Conservation (phyloP, 768 basidiomycete genomes). For the Pleurotus eryngii region DNA sequence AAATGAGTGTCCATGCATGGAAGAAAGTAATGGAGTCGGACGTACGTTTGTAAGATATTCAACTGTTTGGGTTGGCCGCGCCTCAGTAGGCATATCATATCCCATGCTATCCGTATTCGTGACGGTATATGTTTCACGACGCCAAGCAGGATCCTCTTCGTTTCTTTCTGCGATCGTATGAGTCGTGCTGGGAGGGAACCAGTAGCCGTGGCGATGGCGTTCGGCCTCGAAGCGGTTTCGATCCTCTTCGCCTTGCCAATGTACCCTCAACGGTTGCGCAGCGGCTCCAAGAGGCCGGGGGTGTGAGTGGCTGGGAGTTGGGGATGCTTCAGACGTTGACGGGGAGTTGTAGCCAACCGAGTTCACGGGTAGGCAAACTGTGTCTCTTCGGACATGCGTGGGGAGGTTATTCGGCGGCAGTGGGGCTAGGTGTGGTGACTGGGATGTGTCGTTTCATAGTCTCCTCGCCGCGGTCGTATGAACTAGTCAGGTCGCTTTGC, state of each 20-base stretch:
- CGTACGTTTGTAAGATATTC: slow-evolving; percentile 23
- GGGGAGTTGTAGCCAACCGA: slow-evolving; percentile 6
- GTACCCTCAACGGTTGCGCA: slow-evolving; percentile 10
- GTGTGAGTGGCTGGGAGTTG: slow-evolving; percentile 9
- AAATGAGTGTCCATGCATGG: background rate
- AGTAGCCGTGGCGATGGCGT: slow-evolving; percentile 9
- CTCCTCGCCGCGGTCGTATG: background rate
- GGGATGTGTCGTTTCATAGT: background rate
- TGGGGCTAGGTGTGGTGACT: slow-evolving; percentile 14
- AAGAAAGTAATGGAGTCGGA: background rate
- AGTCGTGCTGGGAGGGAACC: slow-evolving; percentile 9
- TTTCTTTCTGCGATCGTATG: slow-evolving; percentile 1
- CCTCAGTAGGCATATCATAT: slow-evolving; percentile 17
- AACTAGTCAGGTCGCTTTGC: background rate
- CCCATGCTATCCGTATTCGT: slow-evolving; percentile 20
- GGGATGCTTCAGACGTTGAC: slow-evolving; percentile 11
- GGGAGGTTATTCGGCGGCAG: slow-evolving; percentile 12
- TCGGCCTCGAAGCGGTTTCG: background rate
- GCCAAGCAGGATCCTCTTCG: background rate
- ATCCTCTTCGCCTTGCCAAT: slow-evolving; percentile 5
- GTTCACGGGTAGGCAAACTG: slow-evolving; percentile 25
- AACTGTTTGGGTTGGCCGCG: slow-evolving; percentile 13
- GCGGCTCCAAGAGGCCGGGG: slow-evolving; percentile 17
- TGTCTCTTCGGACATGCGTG: slow-evolving; percentile 23
- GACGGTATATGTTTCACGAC: slow-evolving; percentile 8